Evolutionary conservation across 768 basidiomycete genomes (phyloP).

Genomic region (Mrakia frigida): DNA sequence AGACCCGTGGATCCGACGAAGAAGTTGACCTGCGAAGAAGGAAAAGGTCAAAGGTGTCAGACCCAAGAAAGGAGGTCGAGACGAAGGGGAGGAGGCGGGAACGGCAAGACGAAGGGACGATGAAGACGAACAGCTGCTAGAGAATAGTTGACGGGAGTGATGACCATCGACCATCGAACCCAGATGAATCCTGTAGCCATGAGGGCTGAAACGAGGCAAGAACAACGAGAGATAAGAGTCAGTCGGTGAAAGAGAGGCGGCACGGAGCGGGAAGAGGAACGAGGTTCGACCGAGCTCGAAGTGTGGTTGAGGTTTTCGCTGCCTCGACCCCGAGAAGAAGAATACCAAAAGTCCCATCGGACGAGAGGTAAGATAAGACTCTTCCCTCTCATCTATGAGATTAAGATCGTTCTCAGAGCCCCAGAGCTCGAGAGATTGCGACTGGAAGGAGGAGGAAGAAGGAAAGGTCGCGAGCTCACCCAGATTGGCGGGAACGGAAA

Average conservation of each 20-base stretch:
- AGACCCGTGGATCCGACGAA: slow-evolving; percentile 67
- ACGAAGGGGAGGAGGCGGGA: neutral
- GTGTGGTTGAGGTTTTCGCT: too few relatives aligned
- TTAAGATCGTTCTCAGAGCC: too few relatives aligned
- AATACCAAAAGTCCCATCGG: too few relatives aligned
- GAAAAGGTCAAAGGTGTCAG: slow-evolving; percentile 35
- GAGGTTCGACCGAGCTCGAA: too few relatives aligned
- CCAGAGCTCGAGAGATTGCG: too few relatives aligned
- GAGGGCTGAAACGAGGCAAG: slow-evolving; percentile 55
- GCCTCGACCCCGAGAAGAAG: too few relatives aligned
- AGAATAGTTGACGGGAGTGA: slow-evolving; percentile 89
- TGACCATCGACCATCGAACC: slow-evolving; percentile 96
- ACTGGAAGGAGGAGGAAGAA: neutral
- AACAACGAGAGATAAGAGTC: neutral
- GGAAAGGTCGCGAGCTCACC: slow-evolving; percentile 55
- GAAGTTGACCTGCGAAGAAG: slow-evolving; percentile 57
- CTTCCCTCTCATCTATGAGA: too few relatives aligned
- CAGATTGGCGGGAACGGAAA: slow-evolving; percentile 86
- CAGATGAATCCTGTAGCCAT: slow-evolving; percentile 94
- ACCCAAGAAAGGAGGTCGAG: slow-evolving; percentile 30
- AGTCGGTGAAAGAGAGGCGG: neutral
- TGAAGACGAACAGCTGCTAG: slow-evolving; percentile 66
- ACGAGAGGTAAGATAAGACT: too few relatives aligned
- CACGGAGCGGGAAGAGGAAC: neutral
- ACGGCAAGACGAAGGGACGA: neutral